Base-by-base conservation (phyloP, 768 basidiomycete species). In the Mrakia hoshinonis region DNA sequence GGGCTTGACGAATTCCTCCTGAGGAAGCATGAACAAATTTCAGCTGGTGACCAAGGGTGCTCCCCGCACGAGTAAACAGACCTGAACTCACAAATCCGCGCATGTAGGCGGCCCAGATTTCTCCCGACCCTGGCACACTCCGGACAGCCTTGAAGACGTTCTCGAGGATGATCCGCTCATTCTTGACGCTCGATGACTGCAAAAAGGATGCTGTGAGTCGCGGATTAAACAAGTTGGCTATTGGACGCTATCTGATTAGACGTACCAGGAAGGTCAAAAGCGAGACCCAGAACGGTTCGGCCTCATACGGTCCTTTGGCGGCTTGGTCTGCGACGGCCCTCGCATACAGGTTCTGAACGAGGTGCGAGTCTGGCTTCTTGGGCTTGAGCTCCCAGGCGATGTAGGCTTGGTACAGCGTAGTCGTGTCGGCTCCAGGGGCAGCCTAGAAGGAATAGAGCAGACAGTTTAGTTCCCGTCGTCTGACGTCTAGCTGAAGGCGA, bases 51-150 rank as follows among this genome's bases (percentile, higher is more conserved):
- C 46, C 34, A 26, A 22, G 5, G 7, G 34, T n/a, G 18, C 26
- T 61, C 46, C 15, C 43, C 29, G 7, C 12, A 38, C 3, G 20
- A 24, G 31, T 10, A 2, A 36, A 31, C 52, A 18, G 1, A 36
- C 7, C 22, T 18, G 13, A 11, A 58, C 43, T 66, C 43, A 89
- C 91, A 79, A 89, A 75, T 74, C 85, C 84, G 48, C 89, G 86
- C 15, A 92, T 85, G 77, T 89, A 90, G 51, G 86, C 83, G 6
- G 89, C 87, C 87, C 89, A 90, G 20, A 90, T 81, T 75, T 89
- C 88, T 24, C 91, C 91, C 43, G 84, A 89, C 22, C 82, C 84
- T 49, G 91, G 90, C 0, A 87, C 85, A 76, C 90, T 91, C 70
- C 89, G 83, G 12, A 85, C 77, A 13, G 89, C 90, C 51, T 65